Evolutionary conservation across 192 early-diverging fungal species (phyloP), one percentile per base, ranked within the genome.

Genomic region (Backusella parvicylindrica): DNA sequence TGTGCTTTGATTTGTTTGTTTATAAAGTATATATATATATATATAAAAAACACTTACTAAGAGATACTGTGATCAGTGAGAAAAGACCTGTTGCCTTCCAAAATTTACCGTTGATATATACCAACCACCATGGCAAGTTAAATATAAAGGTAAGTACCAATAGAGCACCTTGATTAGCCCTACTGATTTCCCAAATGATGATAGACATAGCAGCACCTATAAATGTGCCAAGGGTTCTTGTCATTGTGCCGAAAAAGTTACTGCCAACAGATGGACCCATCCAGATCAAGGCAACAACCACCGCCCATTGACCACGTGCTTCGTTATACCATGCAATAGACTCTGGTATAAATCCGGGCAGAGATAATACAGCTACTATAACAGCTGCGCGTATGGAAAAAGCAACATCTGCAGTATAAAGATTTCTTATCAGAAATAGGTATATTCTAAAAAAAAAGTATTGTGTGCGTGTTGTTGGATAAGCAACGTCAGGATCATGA

Each of bases 221-320:
- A 43, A 71, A 49, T 6, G 79, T 77, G 37, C 82, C 82, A 26
- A 74, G 1, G 9, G 73, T 64, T 23, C 82, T 65, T 36, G 70
- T 75, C 66, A 83, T 74, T 11, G 79, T 80, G 13, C 79, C 79
- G 72, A 83, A 79, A 18, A 80, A 63, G 13, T 66, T 77, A 8
- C 82, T 80, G 2, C 82, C 82, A 21, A 77, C 72, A 12, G 75
- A 74, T 9, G 82, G 82, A 30, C 79, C 72, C 70, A 83, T 80
- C 69, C 79, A 80, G 37, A 80, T 67, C 18, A 83, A 47, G 0
- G 79, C 82, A 13, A 75, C 79, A 6, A 83, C 65, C 7, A 71
- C 69, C 9, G 82, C 75, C 82, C 82, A 83, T 68, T 83, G 75
- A 6, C 82, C 82, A 31, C 68, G 41, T 41, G 68, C 67, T 49